Evolutionary conservation across 331 rosid species (phyloP), one percentile per base, ranked within the genome.

Genomic region (Quercus phellos): DNA sequence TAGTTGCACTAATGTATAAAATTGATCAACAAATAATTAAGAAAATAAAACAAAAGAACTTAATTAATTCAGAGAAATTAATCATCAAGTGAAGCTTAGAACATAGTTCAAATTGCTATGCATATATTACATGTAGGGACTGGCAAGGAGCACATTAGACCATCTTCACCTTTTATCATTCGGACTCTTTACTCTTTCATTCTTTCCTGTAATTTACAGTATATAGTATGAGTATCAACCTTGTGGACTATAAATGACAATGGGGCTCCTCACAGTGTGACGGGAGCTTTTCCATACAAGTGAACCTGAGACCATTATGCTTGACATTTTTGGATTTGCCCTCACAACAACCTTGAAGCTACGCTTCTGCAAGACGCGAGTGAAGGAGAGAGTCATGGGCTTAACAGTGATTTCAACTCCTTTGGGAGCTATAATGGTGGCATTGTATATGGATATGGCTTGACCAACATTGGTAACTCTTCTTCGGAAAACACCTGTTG

Each of bases 391-490:
- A 24, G 43, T 86, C 43, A 19, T 32, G 0, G 98, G 98, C 29
- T 30, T 79, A 7, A 94, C 96, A 0, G 71, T 84, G 73, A 94
- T 80, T 51, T 90, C 82, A 26, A 90, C 90, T 34, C 94, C 96
- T 68, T 78, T 84, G 1, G 97, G 96, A 63, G 92, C 78, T 55
- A 30, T 85, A 0, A 92, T 42, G 3, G 93, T 85, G 76, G 87
- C 94, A 67, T 88, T 88, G 81, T 85, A 94, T 14, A 79, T 51
- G 11, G 92, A 77, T 16, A 68, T 78, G 6, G 86, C 87, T n/a
- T 80, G 85, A 11, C 98, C 96, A 14, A 94, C 96, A 51, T 92
- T 94, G 61, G 99, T 94, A 55, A 92, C 93, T 61, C 64, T 83
- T 50, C 99, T 78, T 53, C 87, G 74, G 63, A 89, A 94, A 56